Conservation (phyloP, 495 filamentous ascomycete species). For the Parathielavia appendiculata region DNA sequence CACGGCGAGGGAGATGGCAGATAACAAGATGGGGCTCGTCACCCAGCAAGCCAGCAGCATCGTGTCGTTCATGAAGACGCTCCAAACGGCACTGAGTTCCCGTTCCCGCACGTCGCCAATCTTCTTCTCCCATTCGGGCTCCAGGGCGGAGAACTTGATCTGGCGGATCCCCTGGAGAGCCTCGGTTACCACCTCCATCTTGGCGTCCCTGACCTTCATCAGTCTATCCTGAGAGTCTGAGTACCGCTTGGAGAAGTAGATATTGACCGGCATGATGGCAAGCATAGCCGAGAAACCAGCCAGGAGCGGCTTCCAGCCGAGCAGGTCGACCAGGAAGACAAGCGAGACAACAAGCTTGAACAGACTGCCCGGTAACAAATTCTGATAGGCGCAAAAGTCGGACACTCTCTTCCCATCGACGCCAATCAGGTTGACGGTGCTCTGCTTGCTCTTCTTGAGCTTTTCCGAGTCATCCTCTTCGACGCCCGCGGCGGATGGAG, state of each 20-base stretch:
- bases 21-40: constrained; percentile 65
- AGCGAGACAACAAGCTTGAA: constrained; percentile 61
- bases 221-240: constrained; percentile 60
- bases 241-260: constrained; percentile 63
- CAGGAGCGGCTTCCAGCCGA: constrained; percentile 67
- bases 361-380: constrained; percentile 56
- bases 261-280: constrained; percentile 63
- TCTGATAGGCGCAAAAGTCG: constrained; percentile 62
- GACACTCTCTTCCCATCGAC: constrained; percentile 71
- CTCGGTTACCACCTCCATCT: constrained; percentile 73
- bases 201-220: constrained; percentile 76
- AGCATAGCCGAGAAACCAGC: constrained; percentile 62
- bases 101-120: constrained; percentile 59
- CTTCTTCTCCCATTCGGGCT: constrained; percentile 71
- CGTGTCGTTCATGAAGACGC: constrained; percentile 55
- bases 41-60: constrained; percentile 65
- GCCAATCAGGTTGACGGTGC: constrained; percentile 72
- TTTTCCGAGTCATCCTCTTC: constrained; percentile 51
- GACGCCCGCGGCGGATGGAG: constrained; percentile 21
- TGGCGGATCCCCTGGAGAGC: constrained; percentile 79
- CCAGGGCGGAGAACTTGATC: constrained; percentile 84
- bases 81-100: constrained; percentile 64
- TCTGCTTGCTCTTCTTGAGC: constrained; percentile 59
- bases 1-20: constrained; percentile 62
- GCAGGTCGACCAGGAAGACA: constrained; percentile 58